A percentile compares a stretch with the other conserved stretches of the same genome.
Conservation (phyloP, 495 filamentous ascomycete species). For the Aspergillus saccharolyticus region DNA sequence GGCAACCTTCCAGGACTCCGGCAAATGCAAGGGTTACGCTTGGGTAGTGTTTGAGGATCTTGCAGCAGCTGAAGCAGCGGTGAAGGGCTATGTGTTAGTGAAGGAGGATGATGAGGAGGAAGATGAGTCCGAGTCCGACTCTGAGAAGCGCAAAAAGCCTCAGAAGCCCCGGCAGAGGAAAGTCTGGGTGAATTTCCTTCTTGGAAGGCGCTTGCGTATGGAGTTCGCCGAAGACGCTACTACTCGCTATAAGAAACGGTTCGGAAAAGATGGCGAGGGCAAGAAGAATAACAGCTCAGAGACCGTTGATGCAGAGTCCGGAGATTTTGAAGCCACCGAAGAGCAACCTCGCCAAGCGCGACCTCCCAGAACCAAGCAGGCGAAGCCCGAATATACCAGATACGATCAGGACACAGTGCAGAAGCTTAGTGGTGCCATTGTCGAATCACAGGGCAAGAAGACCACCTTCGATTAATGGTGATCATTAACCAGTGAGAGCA, state of each 20-base stretch:
- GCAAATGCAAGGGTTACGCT: constrained; percentile 96
- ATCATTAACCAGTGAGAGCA: not conserved
- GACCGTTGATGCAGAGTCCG: constrained; percentile 18
- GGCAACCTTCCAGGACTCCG: constrained; percentile 92
- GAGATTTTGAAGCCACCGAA: constrained; percentile 19
- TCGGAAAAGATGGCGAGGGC: constrained; percentile 61
- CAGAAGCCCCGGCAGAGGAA: constrained; percentile 61
- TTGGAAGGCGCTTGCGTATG: constrained; percentile 74
- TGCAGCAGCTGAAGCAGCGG: constrained; percentile 68
- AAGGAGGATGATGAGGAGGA: constrained; percentile 59
- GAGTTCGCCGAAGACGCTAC: constrained; percentile 91
- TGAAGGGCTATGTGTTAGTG: constrained; percentile 70
- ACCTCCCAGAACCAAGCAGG: constrained; percentile 21
- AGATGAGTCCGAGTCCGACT: constrained; percentile 36
- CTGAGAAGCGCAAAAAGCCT: constrained; percentile 31
- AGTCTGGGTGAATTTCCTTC: constrained; percentile 76
- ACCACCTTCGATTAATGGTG: constrained; percentile 62
- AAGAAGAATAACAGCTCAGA: constrained; percentile 28
- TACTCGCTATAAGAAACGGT: constrained; percentile 86
- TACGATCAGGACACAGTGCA: constrained; percentile 43
- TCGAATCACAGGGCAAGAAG: constrained; percentile 77
- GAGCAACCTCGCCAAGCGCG: constrained; percentile 20
- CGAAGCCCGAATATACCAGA: constrained; percentile 33
- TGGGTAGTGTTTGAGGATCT: constrained; percentile 87
- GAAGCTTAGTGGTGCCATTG: constrained; percentile 69